Evolutionary conservation across 306 rosid species (phyloP).

Genomic region (Crataegus laevigata): DNA sequence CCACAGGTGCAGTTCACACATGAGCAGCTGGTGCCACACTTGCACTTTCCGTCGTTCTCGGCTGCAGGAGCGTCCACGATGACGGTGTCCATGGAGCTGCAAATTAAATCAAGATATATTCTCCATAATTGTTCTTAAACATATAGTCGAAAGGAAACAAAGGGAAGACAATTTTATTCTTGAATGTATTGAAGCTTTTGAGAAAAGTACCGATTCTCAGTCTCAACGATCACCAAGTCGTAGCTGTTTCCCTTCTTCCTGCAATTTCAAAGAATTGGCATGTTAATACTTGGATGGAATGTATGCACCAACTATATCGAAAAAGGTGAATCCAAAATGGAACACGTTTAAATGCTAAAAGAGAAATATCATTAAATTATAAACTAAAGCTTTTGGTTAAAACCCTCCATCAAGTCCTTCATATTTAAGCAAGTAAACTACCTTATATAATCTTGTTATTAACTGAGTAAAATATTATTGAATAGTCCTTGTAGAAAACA

Average conservation of each 20-base stretch:
- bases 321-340: neutral
- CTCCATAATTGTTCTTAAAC: neutral
- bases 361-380: neutral
- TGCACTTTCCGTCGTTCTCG: slow-evolving; percentile 70
- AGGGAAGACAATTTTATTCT: neutral
- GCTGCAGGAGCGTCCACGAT: slow-evolving; percentile 50
- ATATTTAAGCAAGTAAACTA: neutral
- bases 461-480: neutral
- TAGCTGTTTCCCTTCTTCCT: slow-evolving; percentile 75
- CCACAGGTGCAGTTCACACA: slow-evolving; percentile 59
- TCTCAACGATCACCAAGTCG: slow-evolving; percentile 43
- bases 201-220: slow-evolving; percentile 45
- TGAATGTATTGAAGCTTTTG: neutral
- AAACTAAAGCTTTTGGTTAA: too few species aligned
- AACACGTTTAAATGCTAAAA: too few species aligned
- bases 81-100: slow-evolving; percentile 46
- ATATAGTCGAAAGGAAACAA: neutral
- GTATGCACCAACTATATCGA: neutral
- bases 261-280: slow-evolving; percentile 11
- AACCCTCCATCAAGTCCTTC: neutral
- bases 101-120: neutral
- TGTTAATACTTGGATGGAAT: neutral
- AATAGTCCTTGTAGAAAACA: neutral
- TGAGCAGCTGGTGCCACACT: slow-evolving; percentile 55
- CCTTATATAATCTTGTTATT: neutral